Evolutionary conservation across 1,284 basidiomycete genomes (phyloP).

Genomic region (Erythrobasidium hasegawianum): DNA sequence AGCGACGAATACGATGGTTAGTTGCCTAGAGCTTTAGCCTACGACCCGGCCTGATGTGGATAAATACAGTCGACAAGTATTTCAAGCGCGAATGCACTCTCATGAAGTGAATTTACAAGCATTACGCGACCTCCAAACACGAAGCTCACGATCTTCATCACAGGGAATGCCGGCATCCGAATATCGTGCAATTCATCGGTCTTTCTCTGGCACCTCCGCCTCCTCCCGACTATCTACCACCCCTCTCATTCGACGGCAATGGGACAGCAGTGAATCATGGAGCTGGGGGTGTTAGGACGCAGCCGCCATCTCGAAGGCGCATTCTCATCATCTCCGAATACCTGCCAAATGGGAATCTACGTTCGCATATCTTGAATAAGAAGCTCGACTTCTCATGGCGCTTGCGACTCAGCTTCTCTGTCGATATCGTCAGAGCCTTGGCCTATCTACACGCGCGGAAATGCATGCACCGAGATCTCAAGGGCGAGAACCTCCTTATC

Average conservation of each 20-base stretch:
- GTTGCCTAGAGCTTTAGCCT: background rate
- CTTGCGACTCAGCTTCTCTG: conserved; percentile 85
- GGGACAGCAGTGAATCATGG: conserved; percentile 38
- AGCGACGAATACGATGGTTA: conserved; percentile 45
- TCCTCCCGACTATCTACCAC: conserved; percentile 15
- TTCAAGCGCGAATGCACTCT: conserved; percentile 96
- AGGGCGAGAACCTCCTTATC: conserved; percentile 94
- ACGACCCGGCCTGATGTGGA: background rate
- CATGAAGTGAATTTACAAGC: conserved; percentile 60
- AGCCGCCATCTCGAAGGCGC: conserved; percentile 27
- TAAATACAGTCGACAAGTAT: conserved; percentile 70
- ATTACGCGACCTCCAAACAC: background rate
- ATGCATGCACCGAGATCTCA: conserved; percentile 72
- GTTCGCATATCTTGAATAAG: conserved; percentile 78
- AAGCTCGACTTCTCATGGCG: conserved; percentile 78
- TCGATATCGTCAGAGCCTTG: conserved; percentile 87
- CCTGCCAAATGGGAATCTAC: conserved; percentile 62
- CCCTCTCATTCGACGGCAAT: conserved; percentile 9
- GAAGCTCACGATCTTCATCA: background rate
- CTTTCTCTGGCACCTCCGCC: conserved; percentile 78
- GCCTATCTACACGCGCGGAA: conserved; percentile 93
- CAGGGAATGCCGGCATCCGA: conserved; percentile 79
- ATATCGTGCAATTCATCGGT: conserved; percentile 91
- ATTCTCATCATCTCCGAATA: conserved; percentile 43
- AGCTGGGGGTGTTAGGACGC: conserved; percentile 58